Evolutionary conservation across 495 filamentous ascomycete species (phyloP), one percentile per base, ranked within the genome.

Genomic region (Hyaloscypha variabilis): DNA sequence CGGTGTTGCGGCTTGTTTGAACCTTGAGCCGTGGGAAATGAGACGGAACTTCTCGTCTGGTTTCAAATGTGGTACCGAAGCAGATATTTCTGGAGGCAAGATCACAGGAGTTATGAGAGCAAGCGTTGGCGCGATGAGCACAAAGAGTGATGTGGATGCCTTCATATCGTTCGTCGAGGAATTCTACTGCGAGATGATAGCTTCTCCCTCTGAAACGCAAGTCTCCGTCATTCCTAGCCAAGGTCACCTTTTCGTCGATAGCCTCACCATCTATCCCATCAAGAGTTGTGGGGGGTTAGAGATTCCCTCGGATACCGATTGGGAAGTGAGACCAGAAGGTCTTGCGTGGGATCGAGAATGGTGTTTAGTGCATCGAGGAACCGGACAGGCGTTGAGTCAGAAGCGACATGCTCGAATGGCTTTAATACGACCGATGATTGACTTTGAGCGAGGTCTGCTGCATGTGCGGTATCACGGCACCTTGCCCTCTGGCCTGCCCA

Each of bases 281-380:
- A 97, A 97, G 77, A 92, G 89, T 71, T 97, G 94, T 71, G 90
- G 84, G 8, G 89, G 89, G 8, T 94, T 88, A 69, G 81, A 79
- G n/a, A 83, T 97, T 46, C 88, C 92, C 0, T 65, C 78, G 1
- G 85, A 77, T 8, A 76, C 76, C 25, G 71, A 79, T 23, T 97
- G 94, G 94, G 87, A 91, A 71, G 83, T 96, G 28, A 84, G 81
- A 55, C 77, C 79, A 19, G 90, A 96, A 76, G 94, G 94, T 0
- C 78, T 97, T 6, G 90, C 88, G 21, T 97, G 93, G 93, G 94
- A 97, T 74, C 79, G 93, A 58, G 94, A 97, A 76, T 97, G 94
- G 94, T 96, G 92, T 72, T 76, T 97, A 19, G 83, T 97, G 19
- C 92, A 96, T 73, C 86, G 88, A 71, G 90, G 91, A 10, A 93